Base-by-base conservation (phyloP, 495 filamentous ascomycete species). In the Peziza echinospora region DNA sequence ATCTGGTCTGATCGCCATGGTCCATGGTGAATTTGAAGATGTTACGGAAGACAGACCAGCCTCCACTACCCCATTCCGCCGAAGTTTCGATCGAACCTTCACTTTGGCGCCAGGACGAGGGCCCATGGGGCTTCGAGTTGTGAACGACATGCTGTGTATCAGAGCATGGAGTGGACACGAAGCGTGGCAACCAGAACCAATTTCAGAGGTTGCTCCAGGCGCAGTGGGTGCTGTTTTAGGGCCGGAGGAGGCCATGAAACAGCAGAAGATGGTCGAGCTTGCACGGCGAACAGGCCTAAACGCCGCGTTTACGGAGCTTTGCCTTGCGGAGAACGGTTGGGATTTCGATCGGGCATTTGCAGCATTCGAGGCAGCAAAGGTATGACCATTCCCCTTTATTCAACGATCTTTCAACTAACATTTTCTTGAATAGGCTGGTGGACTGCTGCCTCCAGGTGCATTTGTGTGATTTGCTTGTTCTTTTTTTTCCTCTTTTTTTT, bases 11-110 rank as follows among this genome's bases (percentile, higher is more conserved):
- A 69, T 85, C 19, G 74, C 92, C 55, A 80, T 71, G 40, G 69
- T 89, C 25, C 77, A 87, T 51, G 81, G 85, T 46, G 78, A 86
- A 53, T 92, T 82, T 48, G 75, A 89, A 39, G 87, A 96, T 52
- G 61, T 73, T 6, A 50, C 60, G n/a, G 55, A 65, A 5, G 62
- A 54, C 5, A 62, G 70, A 26, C 71, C 73, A 47, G 65, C 56
- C 17, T 59, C 61, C 21, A 69, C 71, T 23, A 22, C 21, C 22
- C 16, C 16, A 11, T 68, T 70, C 47, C 65, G 60, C 3, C 77
- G 87, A 50, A 82, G 78, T 52, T 96, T 93, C 63, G 80, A 87
- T 50, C 75, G 87, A 21, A 82, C 75, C 0, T 84, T 96, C 53
- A 66, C 86, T 39, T 66, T 96, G 17, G 83, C 84, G 0, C 84